phyloP scores from a whole-genome alignment of 139 green algal genomes.

The Chlorella sp. region DNA sequence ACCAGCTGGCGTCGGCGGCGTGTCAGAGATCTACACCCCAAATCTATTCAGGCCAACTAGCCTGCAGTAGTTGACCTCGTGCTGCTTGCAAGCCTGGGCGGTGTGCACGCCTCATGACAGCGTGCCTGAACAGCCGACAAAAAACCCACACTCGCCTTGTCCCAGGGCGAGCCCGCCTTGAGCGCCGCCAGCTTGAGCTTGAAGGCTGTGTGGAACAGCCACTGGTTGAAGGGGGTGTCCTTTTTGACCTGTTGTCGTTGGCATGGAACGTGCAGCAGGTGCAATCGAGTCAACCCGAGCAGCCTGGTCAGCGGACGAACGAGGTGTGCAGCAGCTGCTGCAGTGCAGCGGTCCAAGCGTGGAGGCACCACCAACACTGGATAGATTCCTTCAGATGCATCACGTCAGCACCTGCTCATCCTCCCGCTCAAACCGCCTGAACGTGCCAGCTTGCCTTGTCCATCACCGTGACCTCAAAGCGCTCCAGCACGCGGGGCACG shows the following conservation, averaged over 20 bases:
- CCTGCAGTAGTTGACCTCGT: neutral
- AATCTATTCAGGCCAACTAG: neutral
- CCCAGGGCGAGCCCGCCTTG: constrained; percentile 52
- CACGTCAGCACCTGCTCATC: no score
- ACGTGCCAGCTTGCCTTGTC: constrained; percentile 37
- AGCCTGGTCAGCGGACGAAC: no score
- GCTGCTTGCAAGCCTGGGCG: neutral
- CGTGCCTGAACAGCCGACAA: neutral
- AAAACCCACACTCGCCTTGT: neutral
- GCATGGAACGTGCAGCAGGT: no score
- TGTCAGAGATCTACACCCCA: no score
- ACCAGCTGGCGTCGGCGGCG: no score
- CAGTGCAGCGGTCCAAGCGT: no score
- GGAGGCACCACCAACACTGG: no score
- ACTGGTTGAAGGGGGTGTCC: constrained; percentile 53
- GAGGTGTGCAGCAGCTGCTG: no score
- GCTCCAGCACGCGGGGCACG: constrained; percentile 81
- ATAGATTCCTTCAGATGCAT: no score
- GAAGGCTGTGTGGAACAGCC: constrained; percentile 78
- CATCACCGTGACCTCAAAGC: constrained; percentile 61
- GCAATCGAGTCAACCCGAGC: no score
- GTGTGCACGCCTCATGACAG: neutral
- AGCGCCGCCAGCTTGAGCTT: constrained; percentile 76
- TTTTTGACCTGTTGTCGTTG: constrained; percentile 26
- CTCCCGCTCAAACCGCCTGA: no score